A percentile compares a stretch with the other conserved stretches of the same genome.
phyloP scores from a whole-genome alignment of 176 grass and related monocot species.

The Bromus sterilis region DNA sequence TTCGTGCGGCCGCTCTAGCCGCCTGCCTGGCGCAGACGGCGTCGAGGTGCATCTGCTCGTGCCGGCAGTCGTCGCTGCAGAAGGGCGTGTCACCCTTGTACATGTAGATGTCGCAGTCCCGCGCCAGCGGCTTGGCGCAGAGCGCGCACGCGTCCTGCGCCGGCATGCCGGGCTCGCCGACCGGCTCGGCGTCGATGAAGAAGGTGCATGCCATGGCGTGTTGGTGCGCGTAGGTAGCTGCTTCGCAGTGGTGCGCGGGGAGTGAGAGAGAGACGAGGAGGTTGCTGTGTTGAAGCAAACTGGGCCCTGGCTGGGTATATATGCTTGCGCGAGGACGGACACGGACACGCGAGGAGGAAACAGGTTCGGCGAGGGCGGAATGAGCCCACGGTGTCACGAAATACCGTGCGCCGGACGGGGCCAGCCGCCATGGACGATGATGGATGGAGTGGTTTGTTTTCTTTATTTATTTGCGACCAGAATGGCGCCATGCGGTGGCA shows the following conservation, averaged over 20 bases:
- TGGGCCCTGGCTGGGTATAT: background rate
- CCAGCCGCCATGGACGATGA: background rate
- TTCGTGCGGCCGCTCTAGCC: background rate
- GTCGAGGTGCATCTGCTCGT: slow-evolving; percentile 57
- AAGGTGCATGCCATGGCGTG: slow-evolving; percentile 13
- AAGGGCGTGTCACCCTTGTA: slow-evolving; percentile 72
- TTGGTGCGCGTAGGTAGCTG: background rate
- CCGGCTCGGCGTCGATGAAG: slow-evolving; percentile 37
- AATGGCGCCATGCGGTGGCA: background rate
- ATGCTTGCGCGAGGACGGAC: background rate
- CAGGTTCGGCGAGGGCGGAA: background rate
- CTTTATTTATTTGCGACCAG: too few species aligned
- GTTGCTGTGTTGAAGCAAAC: background rate
- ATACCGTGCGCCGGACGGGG: background rate
- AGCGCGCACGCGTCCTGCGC: slow-evolving; percentile 55
- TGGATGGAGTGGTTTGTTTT: too few species aligned
- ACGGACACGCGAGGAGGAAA: background rate
- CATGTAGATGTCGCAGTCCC: slow-evolving; percentile 67
- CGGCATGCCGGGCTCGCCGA: background rate
- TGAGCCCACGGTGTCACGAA: background rate
- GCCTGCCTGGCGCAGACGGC: background rate
- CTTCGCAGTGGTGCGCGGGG: background rate
- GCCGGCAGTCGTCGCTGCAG: slow-evolving; percentile 67
- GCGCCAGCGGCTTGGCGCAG: slow-evolving; percentile 24
- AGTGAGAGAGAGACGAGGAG: background rate